phyloP scores from a whole-genome alignment of 1,139 yeast genomes.

The Hyphopichia burtonii region DNA sequence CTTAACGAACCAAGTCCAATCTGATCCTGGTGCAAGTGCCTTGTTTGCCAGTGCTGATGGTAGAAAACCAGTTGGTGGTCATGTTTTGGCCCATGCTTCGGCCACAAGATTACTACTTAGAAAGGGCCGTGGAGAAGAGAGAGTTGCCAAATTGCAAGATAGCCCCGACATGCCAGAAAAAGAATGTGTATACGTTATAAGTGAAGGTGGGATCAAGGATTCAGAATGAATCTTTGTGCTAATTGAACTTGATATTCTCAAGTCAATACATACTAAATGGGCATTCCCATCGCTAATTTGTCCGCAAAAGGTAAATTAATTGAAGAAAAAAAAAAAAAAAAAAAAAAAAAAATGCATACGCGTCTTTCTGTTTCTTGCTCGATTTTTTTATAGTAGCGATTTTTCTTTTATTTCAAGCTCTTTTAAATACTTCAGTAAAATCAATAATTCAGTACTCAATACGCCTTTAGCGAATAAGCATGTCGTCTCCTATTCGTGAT shows the following conservation, averaged over 20 bases:
- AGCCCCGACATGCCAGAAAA: conserved; percentile 64
- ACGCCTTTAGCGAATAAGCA: conserved; percentile 9
- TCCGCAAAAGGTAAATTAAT: conserved; percentile 26
- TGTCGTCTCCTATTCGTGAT: conserved; percentile 32
- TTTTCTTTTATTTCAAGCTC: not conserved
- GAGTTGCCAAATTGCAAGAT: conserved; percentile 62
- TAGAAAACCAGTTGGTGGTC: conserved; percentile 66
- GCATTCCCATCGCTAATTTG: conserved; percentile 11
- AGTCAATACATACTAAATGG: too few relatives aligned
- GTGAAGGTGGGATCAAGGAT: conserved; percentile 54
- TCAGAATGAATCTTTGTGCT: conserved; percentile 22
- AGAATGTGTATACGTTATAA: conserved; percentile 54
- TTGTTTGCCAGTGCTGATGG: conserved; percentile 66
- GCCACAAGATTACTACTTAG: conserved; percentile 58
- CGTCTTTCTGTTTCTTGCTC: conserved; percentile 8
- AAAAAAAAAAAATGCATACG: conserved; percentile 7
- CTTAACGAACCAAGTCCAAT: conserved; percentile 62
- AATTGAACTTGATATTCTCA: too few relatives aligned
- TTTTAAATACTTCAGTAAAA: not conserved
- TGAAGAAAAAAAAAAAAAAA: conserved; percentile 1
- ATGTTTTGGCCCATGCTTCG: conserved; percentile 62
- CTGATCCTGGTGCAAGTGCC: conserved; percentile 69
- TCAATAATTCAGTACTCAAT: not conserved
- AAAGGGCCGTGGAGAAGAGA: conserved; percentile 65
- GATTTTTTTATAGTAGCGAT: not conserved